Evolutionary conservation across 73 alveolate species (phyloP).

Genomic region (Diophrys appendiculata): DNA sequence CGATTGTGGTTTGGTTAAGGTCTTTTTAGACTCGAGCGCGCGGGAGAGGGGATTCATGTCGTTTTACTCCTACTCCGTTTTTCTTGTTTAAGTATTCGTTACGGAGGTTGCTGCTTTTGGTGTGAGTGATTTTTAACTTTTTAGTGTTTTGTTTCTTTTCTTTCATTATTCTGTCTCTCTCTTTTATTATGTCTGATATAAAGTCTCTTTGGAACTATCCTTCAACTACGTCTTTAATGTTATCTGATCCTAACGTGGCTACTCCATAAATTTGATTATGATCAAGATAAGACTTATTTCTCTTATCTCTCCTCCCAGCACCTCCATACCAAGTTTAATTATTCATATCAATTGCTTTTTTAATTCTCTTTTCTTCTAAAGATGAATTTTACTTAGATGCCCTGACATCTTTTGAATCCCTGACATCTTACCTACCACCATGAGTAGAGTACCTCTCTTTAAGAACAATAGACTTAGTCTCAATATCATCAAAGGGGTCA

Average conservation of each 20-base stretch:
- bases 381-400: neutral
- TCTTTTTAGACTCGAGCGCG: too few relatives aligned
- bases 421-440: too few relatives aligned
- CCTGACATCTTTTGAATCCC: neutral
- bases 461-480: neutral
- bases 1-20: too few relatives aligned
- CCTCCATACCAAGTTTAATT: neutral
- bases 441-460: neutral
- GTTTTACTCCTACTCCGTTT: too few relatives aligned
- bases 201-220: neutral
- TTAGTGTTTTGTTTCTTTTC: neutral
- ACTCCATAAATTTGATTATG: neutral
- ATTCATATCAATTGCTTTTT: neutral
- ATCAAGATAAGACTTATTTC: neutral
- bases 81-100: too few relatives aligned
- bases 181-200: neutral
- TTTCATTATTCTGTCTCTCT: neutral
- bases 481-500: neutral
- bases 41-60: too few relatives aligned
- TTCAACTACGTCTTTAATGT: neutral
- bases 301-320: neutral
- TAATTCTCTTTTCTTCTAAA: too few relatives aligned
- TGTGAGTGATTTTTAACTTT: neutral
- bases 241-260: neutral
- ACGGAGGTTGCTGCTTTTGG: too few relatives aligned